A percentile compares a stretch with the other conserved stretches of the same genome.
Conservation (phyloP, 2,329 filamentous ascomycete species). For the Neoscytalidium dimidiatum region DNA sequence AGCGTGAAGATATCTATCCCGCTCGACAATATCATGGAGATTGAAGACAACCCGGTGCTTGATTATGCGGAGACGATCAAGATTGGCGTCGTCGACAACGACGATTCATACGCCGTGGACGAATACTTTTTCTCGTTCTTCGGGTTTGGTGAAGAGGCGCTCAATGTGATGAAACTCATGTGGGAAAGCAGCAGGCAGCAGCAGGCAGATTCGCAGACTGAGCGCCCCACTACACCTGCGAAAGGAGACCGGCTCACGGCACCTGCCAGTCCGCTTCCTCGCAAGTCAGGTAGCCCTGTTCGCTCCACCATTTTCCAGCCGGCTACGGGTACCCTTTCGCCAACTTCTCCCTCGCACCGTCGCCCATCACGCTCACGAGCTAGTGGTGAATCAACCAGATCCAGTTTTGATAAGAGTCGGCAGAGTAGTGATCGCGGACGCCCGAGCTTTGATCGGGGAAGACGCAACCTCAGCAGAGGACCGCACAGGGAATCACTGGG, state of each 20-base stretch:
- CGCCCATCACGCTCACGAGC: constrained; percentile 39
- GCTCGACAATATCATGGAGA: constrained; percentile 84
- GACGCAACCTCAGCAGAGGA: constrained; percentile 5
- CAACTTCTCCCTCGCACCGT: constrained; percentile 36
- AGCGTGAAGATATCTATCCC: constrained; percentile 95
- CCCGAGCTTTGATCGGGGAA: constrained; percentile 16
- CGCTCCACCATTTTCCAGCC: constrained; percentile 15
- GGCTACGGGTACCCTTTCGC: constrained; percentile 43
- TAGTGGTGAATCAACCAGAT: constrained; percentile 46
- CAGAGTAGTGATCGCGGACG: constrained; percentile 38
- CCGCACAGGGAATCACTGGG: not conserved
- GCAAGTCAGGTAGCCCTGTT: constrained; percentile 1
- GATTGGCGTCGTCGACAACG: constrained; percentile 87
- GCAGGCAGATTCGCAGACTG: constrained; percentile 18
- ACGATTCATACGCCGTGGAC: constrained; percentile 92
- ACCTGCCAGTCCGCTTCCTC: constrained; percentile 23
- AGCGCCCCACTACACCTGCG: constrained; percentile 6
- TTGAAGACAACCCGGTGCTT: constrained; percentile 88
- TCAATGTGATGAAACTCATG: constrained; percentile 73
- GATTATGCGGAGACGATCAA: constrained; percentile 94
- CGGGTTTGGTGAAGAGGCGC: constrained; percentile 78
- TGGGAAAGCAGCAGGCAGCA: constrained; percentile 61
- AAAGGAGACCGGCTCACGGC: not conserved
- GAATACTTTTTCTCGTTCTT: constrained; percentile 99
- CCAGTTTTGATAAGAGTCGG: constrained; percentile 37